phyloP scores from a whole-genome alignment of 1,284 basidiomycete genomes.

The Hypsizygus ulmarius region DNA sequence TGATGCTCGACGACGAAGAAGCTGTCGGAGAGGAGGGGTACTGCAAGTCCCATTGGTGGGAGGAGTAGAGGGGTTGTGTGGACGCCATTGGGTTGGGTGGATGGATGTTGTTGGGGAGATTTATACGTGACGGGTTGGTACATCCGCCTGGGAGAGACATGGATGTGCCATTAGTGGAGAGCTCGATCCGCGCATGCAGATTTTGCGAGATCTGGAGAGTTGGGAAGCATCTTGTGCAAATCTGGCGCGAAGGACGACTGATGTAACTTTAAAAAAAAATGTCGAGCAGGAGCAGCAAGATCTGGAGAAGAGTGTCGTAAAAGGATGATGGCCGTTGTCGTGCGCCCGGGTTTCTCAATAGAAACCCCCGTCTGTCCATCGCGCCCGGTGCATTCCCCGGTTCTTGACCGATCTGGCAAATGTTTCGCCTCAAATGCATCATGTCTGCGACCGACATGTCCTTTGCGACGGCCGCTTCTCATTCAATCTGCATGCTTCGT shows the following conservation, averaged over 20 bases:
- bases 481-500: conserved; percentile 19
- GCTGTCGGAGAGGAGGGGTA: conserved; percentile 18
- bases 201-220: conserved; percentile 2
- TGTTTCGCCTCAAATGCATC: no score
- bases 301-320: no score
- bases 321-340: no score
- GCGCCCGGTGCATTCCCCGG: no score
- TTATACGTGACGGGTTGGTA: conserved; percentile 1
- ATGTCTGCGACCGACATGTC: conserved; percentile 9
- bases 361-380: no score
- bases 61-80: conserved; percentile 4
- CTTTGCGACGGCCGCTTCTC: conserved; percentile 1
- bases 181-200: not conserved
- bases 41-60: conserved; percentile 6
- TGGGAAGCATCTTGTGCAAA: conserved; percentile 3
- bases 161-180: not conserved
- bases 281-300: no score
- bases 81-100: conserved; percentile 6
- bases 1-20: conserved; percentile 8
- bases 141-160: not conserved
- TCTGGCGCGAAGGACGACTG: conserved; percentile 1
- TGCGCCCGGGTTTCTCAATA: no score
- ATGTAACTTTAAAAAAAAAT: not conserved
- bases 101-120: not conserved
- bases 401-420: no score